Percentiles rank a stretch among this genome's conserved stretches.
Conservation (phyloP, 805 yeast genomes). For the Saturnispora sanitii region DNA sequence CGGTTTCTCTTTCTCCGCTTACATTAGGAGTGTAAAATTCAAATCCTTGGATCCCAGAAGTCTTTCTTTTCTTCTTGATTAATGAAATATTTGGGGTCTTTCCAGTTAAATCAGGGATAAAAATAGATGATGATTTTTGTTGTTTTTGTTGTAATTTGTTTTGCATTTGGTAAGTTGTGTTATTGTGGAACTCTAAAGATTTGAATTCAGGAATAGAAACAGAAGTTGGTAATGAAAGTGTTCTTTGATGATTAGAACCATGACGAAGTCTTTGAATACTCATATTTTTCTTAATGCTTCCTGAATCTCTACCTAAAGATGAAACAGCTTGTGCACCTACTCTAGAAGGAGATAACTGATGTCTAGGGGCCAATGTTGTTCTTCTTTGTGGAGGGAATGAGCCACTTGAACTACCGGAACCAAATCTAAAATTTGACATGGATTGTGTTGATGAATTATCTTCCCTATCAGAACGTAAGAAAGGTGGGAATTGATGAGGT, state of each 20-base stretch:
- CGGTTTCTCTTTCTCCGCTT: not conserved
- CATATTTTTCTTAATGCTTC: constrained; percentile 18
- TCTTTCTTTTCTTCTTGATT: constrained; percentile 2
- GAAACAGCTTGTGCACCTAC: constrained; percentile 69
- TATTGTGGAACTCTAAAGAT: constrained; percentile 21
- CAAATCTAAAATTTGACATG: constrained; percentile 25
- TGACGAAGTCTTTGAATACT: constrained; percentile 19
- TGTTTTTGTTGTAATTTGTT: constrained; percentile 15
- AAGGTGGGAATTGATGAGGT: not conserved
- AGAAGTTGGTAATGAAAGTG: constrained; percentile 32
- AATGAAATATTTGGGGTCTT: constrained; percentile 2
- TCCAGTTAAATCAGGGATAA: constrained; percentile 13
- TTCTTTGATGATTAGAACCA: constrained; percentile 28
- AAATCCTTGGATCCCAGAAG: constrained; percentile 3
- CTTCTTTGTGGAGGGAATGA: constrained; percentile 7
- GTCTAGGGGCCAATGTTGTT: constrained; percentile 17
- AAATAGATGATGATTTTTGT: constrained; percentile 24
- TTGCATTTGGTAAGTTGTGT: constrained; percentile 1
- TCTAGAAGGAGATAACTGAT: constrained; percentile 55
- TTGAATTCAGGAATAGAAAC: constrained; percentile 26
- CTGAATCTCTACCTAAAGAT: constrained; percentile 25
- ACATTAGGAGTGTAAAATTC: constrained; percentile 5
- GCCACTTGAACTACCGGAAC: constrained; percentile 16
- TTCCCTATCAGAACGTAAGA: not conserved
- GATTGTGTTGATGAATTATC: constrained; percentile 11